phyloP scores from a whole-genome alignment of 345 rosid genomes.

The Ceriops zippeliana region DNA sequence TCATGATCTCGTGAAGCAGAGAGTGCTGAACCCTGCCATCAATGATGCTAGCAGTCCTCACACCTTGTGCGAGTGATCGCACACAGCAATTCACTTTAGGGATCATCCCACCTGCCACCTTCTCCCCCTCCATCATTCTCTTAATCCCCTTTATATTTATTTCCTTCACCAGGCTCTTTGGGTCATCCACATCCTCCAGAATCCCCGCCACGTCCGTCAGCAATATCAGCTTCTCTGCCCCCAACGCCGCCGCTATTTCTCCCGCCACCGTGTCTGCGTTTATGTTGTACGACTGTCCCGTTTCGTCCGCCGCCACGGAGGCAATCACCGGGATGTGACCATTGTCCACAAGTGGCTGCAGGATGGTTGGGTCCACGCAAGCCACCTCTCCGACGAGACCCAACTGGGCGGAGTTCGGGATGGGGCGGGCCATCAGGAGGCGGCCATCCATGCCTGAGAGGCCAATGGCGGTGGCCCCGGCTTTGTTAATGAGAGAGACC shows the following conservation, averaged over 20 bases:
- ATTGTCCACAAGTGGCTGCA: conserved; percentile 48
- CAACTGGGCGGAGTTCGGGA: conserved; percentile 57
- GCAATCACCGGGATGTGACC: conserved; percentile 88
- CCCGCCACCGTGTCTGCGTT: conserved; percentile 96
- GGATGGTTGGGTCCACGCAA: conserved; percentile 59
- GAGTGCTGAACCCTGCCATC: conserved; percentile 87
- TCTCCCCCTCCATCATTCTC: conserved; percentile 71
- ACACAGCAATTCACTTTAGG: conserved; percentile 90
- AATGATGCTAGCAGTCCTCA: conserved; percentile 76
- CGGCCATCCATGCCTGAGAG: conserved; percentile 88
- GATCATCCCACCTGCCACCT: conserved; percentile 88
- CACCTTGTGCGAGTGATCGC: conserved; percentile 81
- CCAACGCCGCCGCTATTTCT: conserved; percentile 90
- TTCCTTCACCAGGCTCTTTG: conserved; percentile 72
- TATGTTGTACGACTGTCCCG: conserved; percentile 69
- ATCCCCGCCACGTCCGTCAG: conserved; percentile 90
- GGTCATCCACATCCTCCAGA: conserved; percentile 54
- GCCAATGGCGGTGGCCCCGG: conserved; percentile 87
- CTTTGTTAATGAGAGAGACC: conserved; percentile 69
- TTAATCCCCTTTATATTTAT: conserved; percentile 78
- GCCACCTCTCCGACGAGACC: conserved; percentile 83
- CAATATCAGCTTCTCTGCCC: conserved; percentile 66
- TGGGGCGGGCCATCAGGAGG: conserved; percentile 83
- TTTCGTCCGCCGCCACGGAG: conserved; percentile 75
- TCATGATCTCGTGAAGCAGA: conserved; percentile 80